Conservation (phyloP, 2,329 filamentous ascomycete genomes). For the Gnomoniopsis sp. region DNA sequence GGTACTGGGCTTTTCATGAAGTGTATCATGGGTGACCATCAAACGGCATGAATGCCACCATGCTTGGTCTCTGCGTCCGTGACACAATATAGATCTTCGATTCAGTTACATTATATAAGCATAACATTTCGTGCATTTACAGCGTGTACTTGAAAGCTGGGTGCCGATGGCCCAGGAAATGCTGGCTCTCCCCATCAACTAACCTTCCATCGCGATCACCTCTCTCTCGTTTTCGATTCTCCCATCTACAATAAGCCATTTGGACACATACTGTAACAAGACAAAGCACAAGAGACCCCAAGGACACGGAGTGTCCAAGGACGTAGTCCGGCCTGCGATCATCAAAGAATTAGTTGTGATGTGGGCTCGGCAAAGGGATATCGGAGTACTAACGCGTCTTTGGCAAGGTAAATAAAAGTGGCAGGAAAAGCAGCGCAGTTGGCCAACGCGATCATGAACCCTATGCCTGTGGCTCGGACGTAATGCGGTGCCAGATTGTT, state of each 20-base stretch:
- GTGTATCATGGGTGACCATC: too few species aligned
- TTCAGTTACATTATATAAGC: too few species aligned
- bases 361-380: background rate
- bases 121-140: slow-evolving; percentile 1
- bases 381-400: slow-evolving; percentile 32
- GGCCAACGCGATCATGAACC: slow-evolving; percentile 37
- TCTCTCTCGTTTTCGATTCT: slow-evolving; percentile 35
- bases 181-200: slow-evolving; percentile 23
- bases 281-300: slow-evolving; percentile 34
- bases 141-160: slow-evolving; percentile 37
- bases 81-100: too few species aligned
- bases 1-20: too few species aligned
- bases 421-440: slow-evolving; percentile 42
- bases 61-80: too few species aligned
- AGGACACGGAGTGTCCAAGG: slow-evolving; percentile 37
- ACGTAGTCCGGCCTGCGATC: slow-evolving; percentile 31
- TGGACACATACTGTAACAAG: slow-evolving; percentile 26
- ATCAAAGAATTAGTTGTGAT: background rate
- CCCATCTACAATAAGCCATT: slow-evolving; percentile 37
- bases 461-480: slow-evolving; percentile 37
- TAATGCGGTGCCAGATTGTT: slow-evolving; percentile 43
- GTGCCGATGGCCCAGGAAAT: slow-evolving; percentile 36
- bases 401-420: slow-evolving; percentile 40
- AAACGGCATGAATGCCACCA: too few species aligned
- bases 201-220: slow-evolving; percentile 36